Evolutionary conservation across 768 basidiomycete genomes (phyloP).

Genomic region (Mycena indigotica): DNA sequence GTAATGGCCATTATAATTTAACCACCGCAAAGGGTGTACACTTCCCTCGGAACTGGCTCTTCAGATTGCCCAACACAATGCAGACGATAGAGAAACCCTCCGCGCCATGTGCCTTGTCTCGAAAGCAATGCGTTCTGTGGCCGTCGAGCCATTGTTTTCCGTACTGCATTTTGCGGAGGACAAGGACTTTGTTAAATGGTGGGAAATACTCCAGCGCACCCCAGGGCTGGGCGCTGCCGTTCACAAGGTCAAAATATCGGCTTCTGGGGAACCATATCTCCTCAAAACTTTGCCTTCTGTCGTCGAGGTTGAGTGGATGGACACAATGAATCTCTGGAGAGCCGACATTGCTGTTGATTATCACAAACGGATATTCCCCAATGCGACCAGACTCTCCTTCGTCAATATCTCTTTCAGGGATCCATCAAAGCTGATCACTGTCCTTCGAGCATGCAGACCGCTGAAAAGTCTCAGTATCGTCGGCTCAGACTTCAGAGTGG

Average conservation of each 20-base stretch:
- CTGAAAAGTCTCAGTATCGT: neutral
- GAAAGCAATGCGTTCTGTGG: neutral
- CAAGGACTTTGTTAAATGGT: neutral
- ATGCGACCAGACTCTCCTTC: neutral
- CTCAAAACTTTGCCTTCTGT: neutral
- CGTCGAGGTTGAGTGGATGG: neutral
- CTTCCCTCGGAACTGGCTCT: neutral
- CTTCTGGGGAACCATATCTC: neutral
- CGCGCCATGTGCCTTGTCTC: conserved; percentile 1
- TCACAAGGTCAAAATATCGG: neutral
- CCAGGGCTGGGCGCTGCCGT: neutral
- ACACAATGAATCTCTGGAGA: neutral
- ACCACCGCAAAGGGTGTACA: neutral
- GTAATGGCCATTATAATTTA: neutral
- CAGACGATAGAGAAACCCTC: neutral
- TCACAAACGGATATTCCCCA: neutral
- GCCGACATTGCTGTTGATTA: neutral
- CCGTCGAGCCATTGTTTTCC: neutral
- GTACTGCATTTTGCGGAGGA: neutral
- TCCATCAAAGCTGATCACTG: neutral
- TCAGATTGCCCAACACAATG: neutral
- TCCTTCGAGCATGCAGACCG: neutral
- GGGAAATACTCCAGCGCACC: neutral
- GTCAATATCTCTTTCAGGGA: neutral
- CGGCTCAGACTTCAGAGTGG: neutral